Conservation (phyloP, 2,329 filamentous ascomycete species). For the Fusarium chaquense region DNA sequence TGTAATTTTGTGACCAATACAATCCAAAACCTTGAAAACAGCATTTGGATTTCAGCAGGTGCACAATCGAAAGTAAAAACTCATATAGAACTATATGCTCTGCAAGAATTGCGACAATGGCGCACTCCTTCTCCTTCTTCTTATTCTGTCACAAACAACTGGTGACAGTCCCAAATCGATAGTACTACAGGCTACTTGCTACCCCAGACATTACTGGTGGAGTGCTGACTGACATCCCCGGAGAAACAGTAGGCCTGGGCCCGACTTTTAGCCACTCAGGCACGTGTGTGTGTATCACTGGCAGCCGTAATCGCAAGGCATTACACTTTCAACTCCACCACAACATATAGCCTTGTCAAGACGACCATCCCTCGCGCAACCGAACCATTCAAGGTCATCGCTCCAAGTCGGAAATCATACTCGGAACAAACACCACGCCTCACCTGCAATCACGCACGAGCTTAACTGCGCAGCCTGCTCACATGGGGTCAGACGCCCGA, state of each 20-base stretch:
- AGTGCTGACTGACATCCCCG: conserved; percentile 12
- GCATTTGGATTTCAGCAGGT: no score
- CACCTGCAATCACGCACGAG: not conserved
- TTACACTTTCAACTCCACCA: conserved; percentile 36
- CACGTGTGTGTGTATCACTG: conserved; percentile 45
- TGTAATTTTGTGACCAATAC: not conserved
- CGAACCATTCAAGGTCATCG: conserved; percentile 16
- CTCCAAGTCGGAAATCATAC: not conserved
- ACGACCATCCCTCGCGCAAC: conserved; percentile 22
- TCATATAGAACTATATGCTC: not conserved
- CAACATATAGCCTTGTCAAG: conserved; percentile 34
- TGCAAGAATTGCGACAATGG: not conserved
- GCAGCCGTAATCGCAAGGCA: conserved; percentile 36
- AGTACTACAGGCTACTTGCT: not conserved
- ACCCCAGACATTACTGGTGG: conserved; percentile 17
- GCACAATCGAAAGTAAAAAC: no score
- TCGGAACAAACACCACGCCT: not conserved
- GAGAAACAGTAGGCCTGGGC: conserved; percentile 39
- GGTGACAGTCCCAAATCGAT: not conserved
- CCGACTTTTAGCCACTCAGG: conserved; percentile 26
- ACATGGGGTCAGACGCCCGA: conserved; percentile 46
- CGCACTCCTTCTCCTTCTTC: not conserved
- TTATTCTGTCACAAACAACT: not conserved
- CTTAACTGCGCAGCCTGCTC: not conserved
- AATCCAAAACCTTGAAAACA: not conserved